These are phyloP conservation scores for Bolboschoenoplectus hybrid DNA, from an alignment of 202 grass and related monocot genomes.

Conservation along the genomic window DNA sequence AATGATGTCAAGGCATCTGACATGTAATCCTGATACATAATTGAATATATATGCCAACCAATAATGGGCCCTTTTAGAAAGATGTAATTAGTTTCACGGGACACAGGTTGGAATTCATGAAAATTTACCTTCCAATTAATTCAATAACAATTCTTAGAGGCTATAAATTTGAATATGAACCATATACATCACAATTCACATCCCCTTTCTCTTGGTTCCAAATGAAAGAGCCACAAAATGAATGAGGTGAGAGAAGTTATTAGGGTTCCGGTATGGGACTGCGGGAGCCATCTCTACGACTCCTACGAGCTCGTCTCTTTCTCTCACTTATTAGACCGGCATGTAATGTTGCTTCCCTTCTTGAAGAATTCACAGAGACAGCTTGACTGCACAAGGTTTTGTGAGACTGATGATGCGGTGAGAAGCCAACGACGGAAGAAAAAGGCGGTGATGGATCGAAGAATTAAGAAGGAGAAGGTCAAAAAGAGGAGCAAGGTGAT, in stretches of 20 bases:
- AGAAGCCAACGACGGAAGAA: not conserved
- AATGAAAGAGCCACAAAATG: slow-evolving; percentile 6
- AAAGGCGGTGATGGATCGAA: not conserved
- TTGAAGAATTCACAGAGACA: not conserved
- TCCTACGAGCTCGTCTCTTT: slow-evolving; percentile 56
- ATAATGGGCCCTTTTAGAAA: not conserved
- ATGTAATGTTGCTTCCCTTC: slow-evolving; percentile 49
- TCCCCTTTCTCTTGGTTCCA: not conserved
- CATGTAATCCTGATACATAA: not conserved
- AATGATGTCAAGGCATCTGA: not conserved
- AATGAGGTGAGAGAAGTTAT: slow-evolving; percentile 3
- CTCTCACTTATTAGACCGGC: slow-evolving; percentile 48
- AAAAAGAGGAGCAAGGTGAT: slow-evolving; percentile 27
- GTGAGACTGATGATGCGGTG: not conserved
- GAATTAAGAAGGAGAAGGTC: not conserved
- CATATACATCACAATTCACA: not conserved
- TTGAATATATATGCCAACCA: not conserved
- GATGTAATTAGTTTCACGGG: not conserved
- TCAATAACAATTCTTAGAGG: not conserved
- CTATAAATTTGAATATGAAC: slow-evolving; percentile 11
- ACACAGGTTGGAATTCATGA: slow-evolving; percentile 10
- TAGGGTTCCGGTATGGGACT: slow-evolving; percentile 49
- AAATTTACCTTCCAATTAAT: not conserved
- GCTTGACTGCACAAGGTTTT: not conserved
- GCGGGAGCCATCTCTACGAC: slow-evolving; percentile 63